Conservation (phyloP, 352 stramenopile genomes). For the Globisporangium carolinianum region DNA sequence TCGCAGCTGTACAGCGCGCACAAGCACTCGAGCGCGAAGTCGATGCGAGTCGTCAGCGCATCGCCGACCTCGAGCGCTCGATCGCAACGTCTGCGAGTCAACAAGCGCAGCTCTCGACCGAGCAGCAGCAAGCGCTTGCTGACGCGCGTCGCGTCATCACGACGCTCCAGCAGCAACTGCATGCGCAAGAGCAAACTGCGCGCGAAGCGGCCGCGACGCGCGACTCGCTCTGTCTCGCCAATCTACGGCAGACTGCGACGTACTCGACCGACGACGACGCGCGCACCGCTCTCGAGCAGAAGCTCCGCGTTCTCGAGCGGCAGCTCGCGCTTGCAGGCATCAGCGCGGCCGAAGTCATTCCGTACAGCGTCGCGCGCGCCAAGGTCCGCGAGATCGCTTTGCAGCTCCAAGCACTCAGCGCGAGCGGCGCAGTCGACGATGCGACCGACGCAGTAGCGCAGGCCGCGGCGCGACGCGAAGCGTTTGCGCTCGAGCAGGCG, state of each 20-base stretch:
- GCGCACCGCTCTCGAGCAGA: slow-evolving; percentile 46
- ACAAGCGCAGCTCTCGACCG: slow-evolving; percentile 42
- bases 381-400: slow-evolving; percentile 76
- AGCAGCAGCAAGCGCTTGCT: slow-evolving; percentile 48
- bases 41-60: slow-evolving; percentile 47
- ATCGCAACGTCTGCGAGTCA: slow-evolving; percentile 53
- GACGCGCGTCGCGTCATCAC: slow-evolving; percentile 56
- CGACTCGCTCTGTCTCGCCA: slow-evolving; percentile 52
- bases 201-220: slow-evolving; percentile 37
- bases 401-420: slow-evolving; percentile 81
- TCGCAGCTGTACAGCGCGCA: slow-evolving; percentile 47
- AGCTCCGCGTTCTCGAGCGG: slow-evolving; percentile 64
- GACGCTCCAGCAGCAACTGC: slow-evolving; percentile 48
- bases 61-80: slow-evolving; percentile 43
- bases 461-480: slow-evolving; percentile 63
- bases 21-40: slow-evolving; percentile 69
- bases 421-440: slow-evolving; percentile 47
- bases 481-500: slow-evolving; percentile 85
- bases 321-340: slow-evolving; percentile 72
- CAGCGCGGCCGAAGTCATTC: slow-evolving; percentile 84
- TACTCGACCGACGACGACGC: slow-evolving; percentile 31
- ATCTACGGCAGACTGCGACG: slow-evolving; percentile 32
- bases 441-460: slow-evolving; percentile 29
- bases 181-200: slow-evolving; percentile 45
- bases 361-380: slow-evolving; percentile 74